These are phyloP conservation scores for Colletotrichum liriopes DNA, from an alignment of 2,329 filamentous ascomycete genomes.

Conservation along the genomic window DNA sequence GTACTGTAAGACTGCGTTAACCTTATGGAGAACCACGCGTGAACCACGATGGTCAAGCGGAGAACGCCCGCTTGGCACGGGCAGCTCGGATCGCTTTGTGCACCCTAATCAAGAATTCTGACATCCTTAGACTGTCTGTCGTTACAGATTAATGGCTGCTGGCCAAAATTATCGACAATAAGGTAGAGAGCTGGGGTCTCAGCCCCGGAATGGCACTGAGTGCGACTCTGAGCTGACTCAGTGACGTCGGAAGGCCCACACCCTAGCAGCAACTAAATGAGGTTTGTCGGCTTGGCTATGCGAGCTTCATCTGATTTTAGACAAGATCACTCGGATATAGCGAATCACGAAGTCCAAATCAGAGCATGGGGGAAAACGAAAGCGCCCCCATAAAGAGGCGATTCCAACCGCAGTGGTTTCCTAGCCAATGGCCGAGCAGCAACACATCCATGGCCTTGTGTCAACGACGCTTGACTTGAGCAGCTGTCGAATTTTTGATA, in stretches of 20 bases:
- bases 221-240: constrained; percentile 29
- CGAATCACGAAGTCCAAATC: background rate
- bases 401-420: background rate
- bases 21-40: constrained; percentile 22
- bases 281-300: background rate
- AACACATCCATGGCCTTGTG: background rate
- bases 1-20: background rate
- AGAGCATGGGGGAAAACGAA: background rate
- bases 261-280: background rate
- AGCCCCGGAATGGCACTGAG: background rate
- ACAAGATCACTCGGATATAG: background rate
- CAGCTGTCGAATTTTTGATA: background rate
- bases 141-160: constrained; percentile 10
- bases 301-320: background rate
- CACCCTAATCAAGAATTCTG: background rate
- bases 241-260: constrained; percentile 1
- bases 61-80: constrained; percentile 3
- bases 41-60: constrained; percentile 11
- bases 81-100: constrained; percentile 21
- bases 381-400: background rate
- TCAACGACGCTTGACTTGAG: background rate
- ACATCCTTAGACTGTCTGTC: too few relatives aligned
- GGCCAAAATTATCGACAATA: background rate
- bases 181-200: background rate
- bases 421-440: too few relatives aligned